Evolutionary conservation across 208 protist species (phyloP).

Genomic region (Naegleria gruberi): DNA sequence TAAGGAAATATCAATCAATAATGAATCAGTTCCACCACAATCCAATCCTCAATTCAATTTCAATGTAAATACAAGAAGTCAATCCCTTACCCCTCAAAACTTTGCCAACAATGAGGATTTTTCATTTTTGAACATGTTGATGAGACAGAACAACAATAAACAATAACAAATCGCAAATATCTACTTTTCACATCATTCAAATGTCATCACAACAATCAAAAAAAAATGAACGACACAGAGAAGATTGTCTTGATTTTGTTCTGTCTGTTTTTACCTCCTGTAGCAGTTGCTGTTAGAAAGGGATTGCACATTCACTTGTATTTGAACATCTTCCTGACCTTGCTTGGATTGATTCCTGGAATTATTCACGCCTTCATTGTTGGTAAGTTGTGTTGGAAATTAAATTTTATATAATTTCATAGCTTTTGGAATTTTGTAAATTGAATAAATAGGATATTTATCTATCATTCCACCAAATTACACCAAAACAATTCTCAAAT

Average conservation of each 20-base stretch:
- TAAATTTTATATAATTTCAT: too few species aligned
- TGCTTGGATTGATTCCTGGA: background rate
- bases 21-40: too few species aligned
- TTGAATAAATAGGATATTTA: too few species aligned
- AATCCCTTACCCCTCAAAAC: too few species aligned
- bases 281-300: background rate
- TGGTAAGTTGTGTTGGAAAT: background rate
- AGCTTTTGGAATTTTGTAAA: too few species aligned
- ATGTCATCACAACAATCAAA: background rate
- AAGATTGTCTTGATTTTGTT: background rate
- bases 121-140: background rate
- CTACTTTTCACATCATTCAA: background rate
- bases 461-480: background rate
- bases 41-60: too few species aligned
- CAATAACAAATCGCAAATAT: too few species aligned
- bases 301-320: background rate
- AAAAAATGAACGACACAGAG: background rate
- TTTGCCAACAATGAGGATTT: too few species aligned
- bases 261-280: background rate
- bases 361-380: background rate
- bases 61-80: too few species aligned
- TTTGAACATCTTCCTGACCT: background rate
- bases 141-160: background rate
- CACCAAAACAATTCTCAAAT: background rate
- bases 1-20: too few species aligned